Conservation (phyloP, 768 basidiomycete species). For the Leccinum pellstonianum region DNA sequence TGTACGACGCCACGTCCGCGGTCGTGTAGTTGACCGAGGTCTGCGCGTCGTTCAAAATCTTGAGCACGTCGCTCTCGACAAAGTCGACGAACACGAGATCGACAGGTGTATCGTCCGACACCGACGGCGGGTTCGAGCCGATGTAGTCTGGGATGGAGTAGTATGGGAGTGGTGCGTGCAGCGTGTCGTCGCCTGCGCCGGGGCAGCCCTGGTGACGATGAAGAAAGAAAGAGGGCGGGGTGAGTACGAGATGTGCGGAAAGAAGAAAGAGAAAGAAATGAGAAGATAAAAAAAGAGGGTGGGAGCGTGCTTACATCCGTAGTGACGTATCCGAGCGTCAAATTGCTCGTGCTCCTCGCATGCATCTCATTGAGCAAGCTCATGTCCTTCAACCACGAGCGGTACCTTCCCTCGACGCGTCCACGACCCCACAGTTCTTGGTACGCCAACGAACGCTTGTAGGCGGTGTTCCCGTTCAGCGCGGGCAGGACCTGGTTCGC, state of each 20-base stretch:
- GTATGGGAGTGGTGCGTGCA: slow-evolving; percentile 60
- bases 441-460: not conserved
- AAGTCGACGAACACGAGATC: slow-evolving; percentile 80
- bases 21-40: slow-evolving; percentile 46
- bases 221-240: not conserved
- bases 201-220: slow-evolving; percentile 56
- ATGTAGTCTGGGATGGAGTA: slow-evolving; percentile 57
- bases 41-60: slow-evolving; percentile 57
- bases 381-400: not conserved
- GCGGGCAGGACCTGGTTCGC: slow-evolving; percentile 54
- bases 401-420: not conserved
- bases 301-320: not conserved
- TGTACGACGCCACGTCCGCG: slow-evolving; percentile 55
- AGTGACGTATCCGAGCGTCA: not conserved
- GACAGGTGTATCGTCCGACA: slow-evolving; percentile 48
- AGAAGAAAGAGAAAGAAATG: not conserved
- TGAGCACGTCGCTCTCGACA: slow-evolving; percentile 51
- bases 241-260: not conserved
- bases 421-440: not conserved
- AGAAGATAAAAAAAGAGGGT: not conserved
- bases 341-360: slow-evolving; percentile 40
- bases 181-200: slow-evolving; percentile 71
- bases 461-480: slow-evolving; percentile 44
- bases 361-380: slow-evolving; percentile 4
- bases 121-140: slow-evolving; percentile 50